Evolutionary conservation across 169 alveolate species (phyloP).

Genomic region (Eimeria brunetti): DNA sequence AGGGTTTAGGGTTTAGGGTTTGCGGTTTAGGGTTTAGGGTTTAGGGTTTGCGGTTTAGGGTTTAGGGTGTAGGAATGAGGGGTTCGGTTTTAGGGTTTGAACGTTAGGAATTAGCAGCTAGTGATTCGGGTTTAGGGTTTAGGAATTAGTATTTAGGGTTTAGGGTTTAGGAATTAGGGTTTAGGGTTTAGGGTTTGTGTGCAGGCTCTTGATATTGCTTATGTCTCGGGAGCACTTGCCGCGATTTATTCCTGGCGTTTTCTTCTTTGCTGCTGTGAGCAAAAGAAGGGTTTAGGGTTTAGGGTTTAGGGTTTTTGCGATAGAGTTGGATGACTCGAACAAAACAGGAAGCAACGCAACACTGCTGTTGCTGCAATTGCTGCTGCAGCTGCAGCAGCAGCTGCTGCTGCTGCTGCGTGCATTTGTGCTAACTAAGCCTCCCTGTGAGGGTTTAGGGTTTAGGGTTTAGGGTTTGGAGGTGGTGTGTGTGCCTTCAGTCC

Average conservation of each 20-base stretch:
- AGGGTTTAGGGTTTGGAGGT: neutral
- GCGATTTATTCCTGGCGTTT: slow-evolving; percentile 63
- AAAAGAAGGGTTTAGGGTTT: neutral
- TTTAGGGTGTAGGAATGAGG: too few relatives aligned
- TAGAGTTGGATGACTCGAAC: too few relatives aligned
- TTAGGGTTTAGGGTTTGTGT: slow-evolving; percentile 29
- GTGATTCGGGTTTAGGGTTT: neutral
- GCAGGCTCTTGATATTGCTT: slow-evolving; percentile 41
- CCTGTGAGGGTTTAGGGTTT: too few relatives aligned
- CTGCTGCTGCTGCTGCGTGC: neutral
- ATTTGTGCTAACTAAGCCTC: too few relatives aligned
- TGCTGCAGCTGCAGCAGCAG: neutral
- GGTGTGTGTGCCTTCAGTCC: slow-evolving; percentile 21
- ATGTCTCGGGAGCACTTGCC: slow-evolving; percentile 60
- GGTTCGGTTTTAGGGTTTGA: neutral
- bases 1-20: neutral
- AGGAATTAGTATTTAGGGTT: too few relatives aligned
- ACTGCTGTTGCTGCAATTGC: neutral
- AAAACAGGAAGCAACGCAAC: too few relatives aligned
- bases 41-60: neutral
- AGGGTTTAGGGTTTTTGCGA: neutral
- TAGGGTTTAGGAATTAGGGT: too few relatives aligned
- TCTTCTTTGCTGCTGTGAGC: slow-evolving; percentile 25
- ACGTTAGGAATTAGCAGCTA: neutral
- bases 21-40: neutral